A percentile compares a stretch with the other conserved stretches of the same genome.
Evolutionary conservation across 2,329 filamentous ascomycete genomes (phyloP).

Genomic region (Didymella arachidicola): DNA sequence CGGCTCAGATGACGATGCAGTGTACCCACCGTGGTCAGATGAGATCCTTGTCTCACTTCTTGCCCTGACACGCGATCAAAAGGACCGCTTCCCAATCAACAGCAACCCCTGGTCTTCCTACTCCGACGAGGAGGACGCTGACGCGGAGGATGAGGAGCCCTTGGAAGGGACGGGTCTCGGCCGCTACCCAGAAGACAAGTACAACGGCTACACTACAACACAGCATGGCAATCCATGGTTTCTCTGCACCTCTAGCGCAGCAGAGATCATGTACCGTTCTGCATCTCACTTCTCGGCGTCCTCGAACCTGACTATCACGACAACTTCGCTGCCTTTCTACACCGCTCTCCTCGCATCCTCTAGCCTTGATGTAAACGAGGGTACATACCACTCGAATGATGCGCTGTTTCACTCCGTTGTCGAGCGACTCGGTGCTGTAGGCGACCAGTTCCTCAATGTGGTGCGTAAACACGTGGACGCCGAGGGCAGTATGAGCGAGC

Average conservation of each 20-base stretch:
- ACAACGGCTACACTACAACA: conserved; percentile 49
- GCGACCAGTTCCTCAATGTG: conserved; percentile 54
- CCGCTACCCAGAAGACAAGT: conserved; percentile 55
- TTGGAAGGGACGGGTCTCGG: conserved; percentile 51
- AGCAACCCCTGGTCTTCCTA: conserved; percentile 27
- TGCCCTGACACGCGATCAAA: conserved; percentile 46
- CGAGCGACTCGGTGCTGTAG: conserved; percentile 43
- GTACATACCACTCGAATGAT: conserved; percentile 39
- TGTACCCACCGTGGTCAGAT: conserved; percentile 49
- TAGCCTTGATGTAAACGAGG: conserved; percentile 29
- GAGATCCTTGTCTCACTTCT: conserved; percentile 50
- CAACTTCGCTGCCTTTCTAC: conserved; percentile 49
- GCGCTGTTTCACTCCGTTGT: conserved; percentile 42
- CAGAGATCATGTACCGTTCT: conserved; percentile 51
- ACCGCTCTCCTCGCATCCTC: conserved; percentile 42
- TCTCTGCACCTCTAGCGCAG: conserved; percentile 53
- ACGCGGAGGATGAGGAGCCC: conserved; percentile 16
- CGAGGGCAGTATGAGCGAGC: conserved; percentile 54
- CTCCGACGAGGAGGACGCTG: conserved; percentile 17
- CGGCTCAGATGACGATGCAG: conserved; percentile 25
- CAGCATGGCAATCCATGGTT: conserved; percentile 54
- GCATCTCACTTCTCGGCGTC: conserved; percentile 40
- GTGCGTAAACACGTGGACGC: conserved; percentile 50
- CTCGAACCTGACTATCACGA: conserved; percentile 43
- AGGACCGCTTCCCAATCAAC: conserved; percentile 52